These are phyloP conservation scores for Pseudevernia furfuracea DNA, from an alignment of 495 filamentous ascomycete species.

Conservation along the genomic window DNA sequence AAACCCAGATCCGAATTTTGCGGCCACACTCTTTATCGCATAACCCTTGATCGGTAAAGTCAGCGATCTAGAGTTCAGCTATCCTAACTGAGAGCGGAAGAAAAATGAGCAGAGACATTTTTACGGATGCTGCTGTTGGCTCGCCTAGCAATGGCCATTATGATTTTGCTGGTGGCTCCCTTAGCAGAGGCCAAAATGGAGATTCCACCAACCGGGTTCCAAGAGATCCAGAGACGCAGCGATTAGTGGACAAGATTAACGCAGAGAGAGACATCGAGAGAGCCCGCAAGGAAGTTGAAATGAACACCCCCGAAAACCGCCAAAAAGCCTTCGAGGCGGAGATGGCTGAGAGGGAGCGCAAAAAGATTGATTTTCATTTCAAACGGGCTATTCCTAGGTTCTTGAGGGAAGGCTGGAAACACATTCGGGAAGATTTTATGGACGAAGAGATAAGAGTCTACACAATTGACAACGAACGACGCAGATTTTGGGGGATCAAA, in stretches of 20 bases:
- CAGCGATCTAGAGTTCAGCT: neutral
- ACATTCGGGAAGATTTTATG: neutral
- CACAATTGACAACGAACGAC: neutral
- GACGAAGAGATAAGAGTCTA: neutral
- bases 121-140: neutral
- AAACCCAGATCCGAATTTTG: neutral
- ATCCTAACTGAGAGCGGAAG: neutral
- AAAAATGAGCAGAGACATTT: neutral
- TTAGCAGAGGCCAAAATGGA: neutral
- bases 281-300: neutral
- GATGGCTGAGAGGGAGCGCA: neutral
- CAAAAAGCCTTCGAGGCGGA: neutral
- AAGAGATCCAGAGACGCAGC: neutral
- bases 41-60: neutral
- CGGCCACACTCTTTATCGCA: neutral
- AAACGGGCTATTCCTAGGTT: neutral
- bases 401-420: neutral
- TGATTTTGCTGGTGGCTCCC: neutral
- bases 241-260: neutral
- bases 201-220: neutral
- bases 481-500: slow-evolving; percentile 7
- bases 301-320: slow-evolving; percentile 2
- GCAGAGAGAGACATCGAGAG: neutral
- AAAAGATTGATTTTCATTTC: neutral
- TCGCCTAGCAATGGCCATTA: neutral